phyloP scores from a whole-genome alignment of 441 rosid species.

The Gossypium lobatum region DNA sequence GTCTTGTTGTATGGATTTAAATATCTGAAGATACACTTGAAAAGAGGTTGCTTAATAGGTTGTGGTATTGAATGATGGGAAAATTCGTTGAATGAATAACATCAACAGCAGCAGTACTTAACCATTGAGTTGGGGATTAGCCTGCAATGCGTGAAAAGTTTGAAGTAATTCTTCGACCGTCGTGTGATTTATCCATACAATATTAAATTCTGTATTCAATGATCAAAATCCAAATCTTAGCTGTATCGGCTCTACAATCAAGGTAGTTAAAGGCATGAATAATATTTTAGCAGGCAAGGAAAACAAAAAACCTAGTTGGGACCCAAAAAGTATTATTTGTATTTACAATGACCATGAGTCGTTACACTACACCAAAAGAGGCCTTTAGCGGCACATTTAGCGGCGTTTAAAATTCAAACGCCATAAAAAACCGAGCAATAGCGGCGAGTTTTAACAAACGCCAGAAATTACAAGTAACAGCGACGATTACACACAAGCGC shows the following conservation, averaged over 20 bases:
- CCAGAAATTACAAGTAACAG: too few relatives aligned
- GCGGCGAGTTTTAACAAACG: too few relatives aligned
- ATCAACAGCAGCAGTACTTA: not conserved
- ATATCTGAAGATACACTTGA: too few relatives aligned
- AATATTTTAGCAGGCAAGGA: not conserved
- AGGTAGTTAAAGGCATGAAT: not conserved
- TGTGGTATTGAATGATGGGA: too few relatives aligned
- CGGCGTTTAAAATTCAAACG: too few relatives aligned
- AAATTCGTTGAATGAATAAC: not conserved
- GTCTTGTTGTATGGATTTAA: too few relatives aligned
- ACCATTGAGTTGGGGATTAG: not conserved
- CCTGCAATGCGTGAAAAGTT: not conserved
- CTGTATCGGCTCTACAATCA: conserved; percentile 18
- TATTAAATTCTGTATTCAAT: not conserved
- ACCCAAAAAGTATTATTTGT: not conserved
- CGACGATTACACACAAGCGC: too few relatives aligned
- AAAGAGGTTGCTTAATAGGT: too few relatives aligned
- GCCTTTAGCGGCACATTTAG: too few relatives aligned
- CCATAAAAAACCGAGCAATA: too few relatives aligned
- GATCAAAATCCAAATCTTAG: not conserved
- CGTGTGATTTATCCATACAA: not conserved
- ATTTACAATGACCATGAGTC: too few relatives aligned
- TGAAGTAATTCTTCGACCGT: not conserved
- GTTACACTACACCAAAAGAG: too few relatives aligned
- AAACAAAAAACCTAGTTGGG: not conserved